Percentiles rank a stretch among this genome's conserved stretches.
phyloP scores from a whole-genome alignment of 139 green algal genomes.

The Ettlia oleoabundans region DNA sequence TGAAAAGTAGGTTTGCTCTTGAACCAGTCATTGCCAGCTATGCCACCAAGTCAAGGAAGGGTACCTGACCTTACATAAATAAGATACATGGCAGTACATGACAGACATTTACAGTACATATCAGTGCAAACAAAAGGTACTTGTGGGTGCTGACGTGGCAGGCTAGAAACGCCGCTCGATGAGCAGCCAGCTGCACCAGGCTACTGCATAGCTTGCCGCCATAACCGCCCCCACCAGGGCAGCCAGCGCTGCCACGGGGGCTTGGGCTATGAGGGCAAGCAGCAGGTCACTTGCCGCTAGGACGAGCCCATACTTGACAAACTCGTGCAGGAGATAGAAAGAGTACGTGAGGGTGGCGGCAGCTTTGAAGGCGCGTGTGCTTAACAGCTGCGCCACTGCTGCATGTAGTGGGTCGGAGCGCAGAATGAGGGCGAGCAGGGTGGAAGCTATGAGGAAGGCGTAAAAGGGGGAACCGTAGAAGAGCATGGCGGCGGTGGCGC shows the following conservation, averaged over 20 bases:
- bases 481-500: background rate
- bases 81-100: background rate
- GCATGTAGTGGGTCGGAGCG: constrained; percentile 7
- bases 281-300: background rate
- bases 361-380: too few relatives aligned
- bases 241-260: background rate
- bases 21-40: too few relatives aligned
- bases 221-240: background rate
- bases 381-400: background rate
- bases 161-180: background rate
- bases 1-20: too few relatives aligned
- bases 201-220: background rate
- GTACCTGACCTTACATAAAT: background rate
- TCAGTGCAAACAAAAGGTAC: background rate
- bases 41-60: background rate
- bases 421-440: background rate
- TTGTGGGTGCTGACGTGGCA: background rate
- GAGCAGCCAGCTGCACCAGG: background rate
- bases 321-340: constrained; percentile 16
- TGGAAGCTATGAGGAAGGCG: background rate
- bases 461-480: background rate
- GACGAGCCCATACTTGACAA: background rate
- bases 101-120: background rate
- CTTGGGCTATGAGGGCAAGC: background rate
- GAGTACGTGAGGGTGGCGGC: background rate